Evolutionary conservation across 179 eudicot species (phyloP).

Genomic region (Amaranthus tricolor): DNA sequence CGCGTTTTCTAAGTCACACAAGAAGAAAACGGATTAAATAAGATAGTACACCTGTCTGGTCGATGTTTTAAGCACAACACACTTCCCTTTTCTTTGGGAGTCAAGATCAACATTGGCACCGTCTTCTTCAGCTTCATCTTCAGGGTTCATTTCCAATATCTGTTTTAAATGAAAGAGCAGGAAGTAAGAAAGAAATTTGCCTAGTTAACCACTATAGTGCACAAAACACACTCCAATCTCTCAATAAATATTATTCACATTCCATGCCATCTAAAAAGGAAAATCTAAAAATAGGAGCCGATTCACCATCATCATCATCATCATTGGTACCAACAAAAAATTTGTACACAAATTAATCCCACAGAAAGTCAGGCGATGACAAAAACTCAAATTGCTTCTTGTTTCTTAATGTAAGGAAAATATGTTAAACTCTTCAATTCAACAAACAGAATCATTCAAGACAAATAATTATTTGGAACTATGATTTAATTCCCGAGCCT

Average conservation of each 20-base stretch:
- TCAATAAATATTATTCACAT: background rate
- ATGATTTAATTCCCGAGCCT: background rate
- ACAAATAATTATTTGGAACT: background rate
- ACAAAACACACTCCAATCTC: background rate
- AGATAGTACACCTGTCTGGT: conserved; percentile 73
- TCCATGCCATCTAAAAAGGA: background rate
- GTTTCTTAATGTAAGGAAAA: background rate
- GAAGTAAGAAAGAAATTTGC: background rate
- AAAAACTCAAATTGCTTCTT: background rate
- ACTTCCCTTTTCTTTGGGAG: conserved; percentile 97
- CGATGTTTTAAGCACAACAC: conserved; percentile 92
- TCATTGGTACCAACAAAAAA: background rate
- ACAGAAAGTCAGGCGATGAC: background rate
- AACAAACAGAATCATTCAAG: background rate
- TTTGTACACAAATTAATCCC: background rate
- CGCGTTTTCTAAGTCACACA: background rate
- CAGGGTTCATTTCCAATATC: conserved; percentile 98
- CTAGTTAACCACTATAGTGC: background rate
- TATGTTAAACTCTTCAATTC: background rate
- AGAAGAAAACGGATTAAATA: background rate
- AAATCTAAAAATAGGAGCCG: background rate
- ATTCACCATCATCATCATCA: too few species aligned
- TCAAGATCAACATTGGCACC: conserved; percentile 97
- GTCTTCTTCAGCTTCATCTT: conserved; percentile 98
- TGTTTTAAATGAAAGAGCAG: conserved; percentile 17